Conservation (phyloP, 1,284 basidiomycete genomes). For the Vanrija humicola region DNA sequence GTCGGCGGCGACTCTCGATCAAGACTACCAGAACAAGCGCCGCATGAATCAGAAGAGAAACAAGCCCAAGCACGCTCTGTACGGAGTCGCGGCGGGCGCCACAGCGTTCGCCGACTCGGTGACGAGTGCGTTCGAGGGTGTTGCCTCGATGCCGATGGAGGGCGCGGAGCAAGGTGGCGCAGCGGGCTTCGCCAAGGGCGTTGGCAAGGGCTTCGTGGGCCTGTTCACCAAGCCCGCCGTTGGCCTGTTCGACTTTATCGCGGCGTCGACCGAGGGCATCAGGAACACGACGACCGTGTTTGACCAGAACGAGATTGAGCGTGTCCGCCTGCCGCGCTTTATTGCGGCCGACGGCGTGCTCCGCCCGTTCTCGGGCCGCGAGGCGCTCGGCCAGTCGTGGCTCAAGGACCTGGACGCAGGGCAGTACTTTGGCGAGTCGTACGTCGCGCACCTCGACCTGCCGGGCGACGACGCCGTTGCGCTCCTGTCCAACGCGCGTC, state of each 20-base stretch:
- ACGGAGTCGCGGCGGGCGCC: slow-evolving; percentile 89
- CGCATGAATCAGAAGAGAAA: slow-evolving; percentile 87
- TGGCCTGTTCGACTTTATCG: slow-evolving; percentile 92
- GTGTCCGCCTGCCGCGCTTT: slow-evolving; percentile 82
- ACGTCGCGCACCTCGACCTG: slow-evolving; percentile 86
- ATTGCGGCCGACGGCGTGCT: slow-evolving; percentile 81
- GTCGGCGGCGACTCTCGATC: slow-evolving; percentile 93
- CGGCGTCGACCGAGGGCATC: slow-evolving; percentile 96
- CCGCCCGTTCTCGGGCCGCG: slow-evolving; percentile 76
- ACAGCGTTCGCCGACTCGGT: slow-evolving; percentile 92
- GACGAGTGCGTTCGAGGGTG: slow-evolving; percentile 91
- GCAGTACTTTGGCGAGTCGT: slow-evolving; percentile 73
- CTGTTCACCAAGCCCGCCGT: slow-evolving; percentile 89
- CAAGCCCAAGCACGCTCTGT: slow-evolving; percentile 93
- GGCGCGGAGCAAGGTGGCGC: slow-evolving; percentile 94
- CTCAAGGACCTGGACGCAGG: slow-evolving; percentile 74
- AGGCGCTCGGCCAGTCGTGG: slow-evolving; percentile 95
- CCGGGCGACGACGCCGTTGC: slow-evolving; percentile 79
- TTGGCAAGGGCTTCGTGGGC: slow-evolving; percentile 95
- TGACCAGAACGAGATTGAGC: slow-evolving; percentile 85
- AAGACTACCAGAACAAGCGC: slow-evolving; percentile 87
- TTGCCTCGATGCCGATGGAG: slow-evolving; percentile 94
- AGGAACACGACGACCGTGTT: slow-evolving; percentile 98
- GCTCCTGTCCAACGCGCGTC: slow-evolving; percentile 70
- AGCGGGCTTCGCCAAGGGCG: slow-evolving; percentile 93